These are phyloP conservation scores for Uronychia binucleata DNA, from an alignment of 73 alveolate genomes.

Conservation along the genomic window DNA sequence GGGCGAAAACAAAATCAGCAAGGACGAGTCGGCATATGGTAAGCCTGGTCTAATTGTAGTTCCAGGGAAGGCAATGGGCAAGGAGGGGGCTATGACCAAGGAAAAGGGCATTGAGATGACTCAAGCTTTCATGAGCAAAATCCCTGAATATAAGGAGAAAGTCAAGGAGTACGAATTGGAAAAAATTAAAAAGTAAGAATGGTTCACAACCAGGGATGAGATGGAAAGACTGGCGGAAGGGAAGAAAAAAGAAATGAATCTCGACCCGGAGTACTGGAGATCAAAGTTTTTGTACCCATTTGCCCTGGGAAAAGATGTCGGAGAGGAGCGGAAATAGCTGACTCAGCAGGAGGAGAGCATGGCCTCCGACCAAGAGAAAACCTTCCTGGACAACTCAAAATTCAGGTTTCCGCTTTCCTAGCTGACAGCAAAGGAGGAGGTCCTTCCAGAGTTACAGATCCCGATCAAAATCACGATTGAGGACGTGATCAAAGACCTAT, in stretches of 20 bases:
- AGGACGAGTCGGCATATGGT: neutral
- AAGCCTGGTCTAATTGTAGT: neutral
- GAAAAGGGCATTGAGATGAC: neutral
- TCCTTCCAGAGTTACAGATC: slow-evolving; percentile 19
- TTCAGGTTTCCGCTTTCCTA: slow-evolving; percentile 4
- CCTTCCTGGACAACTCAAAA: neutral
- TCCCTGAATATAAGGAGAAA: neutral
- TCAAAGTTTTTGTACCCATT: slow-evolving; percentile 43
- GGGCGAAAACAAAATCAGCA: neutral
- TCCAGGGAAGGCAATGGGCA: neutral
- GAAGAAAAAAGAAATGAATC: slow-evolving; percentile 45
- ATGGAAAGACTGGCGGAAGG: slow-evolving; percentile 1
- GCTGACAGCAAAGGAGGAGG: slow-evolving; percentile 34
- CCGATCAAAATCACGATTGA: slow-evolving; percentile 45
- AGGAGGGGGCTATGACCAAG: neutral
- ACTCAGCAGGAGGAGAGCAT: neutral
- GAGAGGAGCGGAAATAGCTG: neutral
- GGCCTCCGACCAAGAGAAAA: neutral
- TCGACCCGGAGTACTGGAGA: slow-evolving; percentile 52
- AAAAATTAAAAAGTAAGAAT: neutral
- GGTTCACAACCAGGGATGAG: neutral
- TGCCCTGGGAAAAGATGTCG: slow-evolving; percentile 24
- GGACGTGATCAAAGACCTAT: slow-evolving; percentile 40
- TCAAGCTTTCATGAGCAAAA: slow-evolving; percentile 1
- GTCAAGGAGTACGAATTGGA: neutral